Evolutionary conservation across 2,329 filamentous ascomycete species (phyloP), one percentile per base, ranked within the genome.

Genomic region (Fusarium tuaranense): DNA sequence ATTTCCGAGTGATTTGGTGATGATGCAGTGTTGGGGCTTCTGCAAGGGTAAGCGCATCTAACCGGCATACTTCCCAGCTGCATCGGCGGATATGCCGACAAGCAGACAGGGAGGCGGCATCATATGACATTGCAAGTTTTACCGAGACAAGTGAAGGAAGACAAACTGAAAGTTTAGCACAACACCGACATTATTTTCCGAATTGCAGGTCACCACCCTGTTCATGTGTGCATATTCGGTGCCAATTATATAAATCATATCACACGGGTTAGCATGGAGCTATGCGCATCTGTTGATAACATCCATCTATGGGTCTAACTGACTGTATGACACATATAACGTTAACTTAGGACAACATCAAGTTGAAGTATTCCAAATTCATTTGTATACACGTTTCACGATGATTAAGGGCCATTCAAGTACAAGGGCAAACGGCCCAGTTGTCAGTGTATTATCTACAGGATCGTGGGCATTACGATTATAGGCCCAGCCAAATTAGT

Each of bases 381-480:
- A 14, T 16, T 3, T 7, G 12, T 7, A 32, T 55, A 34, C 12
- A 9, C 18, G 12, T 20, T 32, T 16, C 51, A 34, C 51, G 2
- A 6, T 20, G 27, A 9, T 55, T 5, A 5, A 55, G 61, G 3
- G 38, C 13, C 16, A 41, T 36, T 36, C 30, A 30, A 13, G 53
- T 38, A 38, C 53, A 18, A 25, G 38, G 57, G 36, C 57, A n/a
- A 22, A 36, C 59, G 39, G 48, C 36, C 62, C 18, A 27, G 44
- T 38, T 44, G 51, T 32, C 13, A 30, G 36, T 67, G 20, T 59
- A 64, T 75, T 39, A 57, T 53, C 27, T 53, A 41, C 32, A 61
- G 10, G 20, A 59, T 67, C 38, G 20, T 22, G 25, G 60, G 44
- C 60, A 53, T 70, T 65, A 44, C 48, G 27, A 70, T 70, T 39